Conservation (phyloP, 139 green algal species). For the Limnomonas spitsbergensis region DNA sequence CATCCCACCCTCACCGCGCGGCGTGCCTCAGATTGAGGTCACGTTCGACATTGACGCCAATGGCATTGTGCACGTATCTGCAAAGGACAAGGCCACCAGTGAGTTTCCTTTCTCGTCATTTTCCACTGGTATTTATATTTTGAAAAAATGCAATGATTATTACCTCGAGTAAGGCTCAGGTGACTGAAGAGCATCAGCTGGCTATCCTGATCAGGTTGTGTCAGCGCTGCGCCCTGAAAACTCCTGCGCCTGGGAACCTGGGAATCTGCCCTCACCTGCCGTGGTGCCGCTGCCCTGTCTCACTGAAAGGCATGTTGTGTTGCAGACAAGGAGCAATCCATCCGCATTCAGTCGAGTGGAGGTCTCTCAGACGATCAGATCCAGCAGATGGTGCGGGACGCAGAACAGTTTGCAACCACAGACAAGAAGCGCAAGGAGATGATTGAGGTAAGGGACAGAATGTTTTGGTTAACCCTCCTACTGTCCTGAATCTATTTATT, state of each 20-base stretch:
- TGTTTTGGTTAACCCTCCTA: no score
- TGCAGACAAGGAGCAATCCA: conserved; percentile 90
- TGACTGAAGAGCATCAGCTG: no score
- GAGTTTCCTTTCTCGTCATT: conserved; percentile 3
- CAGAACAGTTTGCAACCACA: conserved; percentile 75
- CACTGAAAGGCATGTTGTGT: no score
- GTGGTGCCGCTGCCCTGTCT: no score
- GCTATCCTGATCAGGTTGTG: no score
- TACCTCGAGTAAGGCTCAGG: background rate
- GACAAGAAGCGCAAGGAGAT: conserved; percentile 92
- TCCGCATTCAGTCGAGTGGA: conserved; percentile 81
- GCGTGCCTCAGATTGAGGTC: conserved; percentile 70
- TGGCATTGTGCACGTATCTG: conserved; percentile 91
- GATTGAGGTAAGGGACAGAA: conserved; percentile 81
- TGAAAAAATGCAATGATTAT: background rate
- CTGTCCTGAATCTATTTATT: background rate
- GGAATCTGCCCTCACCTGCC: no score
- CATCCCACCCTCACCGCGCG: conserved; percentile 90
- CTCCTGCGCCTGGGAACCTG: no score
- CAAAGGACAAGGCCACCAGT: conserved; percentile 49
- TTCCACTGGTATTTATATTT: background rate
- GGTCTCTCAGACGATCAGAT: conserved; percentile 91
- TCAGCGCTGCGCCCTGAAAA: no score
- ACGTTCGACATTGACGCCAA: conserved; percentile 71
- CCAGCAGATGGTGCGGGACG: conserved; percentile 88